Evolutionary conservation across 257 asterid species (phyloP), one percentile per base, ranked within the genome.

Genomic region (Eucommia ulmoides): DNA sequence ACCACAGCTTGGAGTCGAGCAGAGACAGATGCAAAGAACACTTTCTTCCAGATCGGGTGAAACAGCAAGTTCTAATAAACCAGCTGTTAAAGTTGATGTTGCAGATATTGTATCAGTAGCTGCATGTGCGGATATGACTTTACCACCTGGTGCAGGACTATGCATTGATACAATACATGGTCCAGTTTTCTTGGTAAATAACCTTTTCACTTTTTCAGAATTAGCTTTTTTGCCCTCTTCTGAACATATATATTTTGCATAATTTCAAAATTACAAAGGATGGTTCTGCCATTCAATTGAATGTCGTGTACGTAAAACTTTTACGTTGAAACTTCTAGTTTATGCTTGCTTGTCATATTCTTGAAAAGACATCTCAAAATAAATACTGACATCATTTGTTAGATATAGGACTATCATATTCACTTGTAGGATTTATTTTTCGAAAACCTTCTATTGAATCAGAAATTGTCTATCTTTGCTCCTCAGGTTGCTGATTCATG

Each of bases 91-190:
- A 72, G 71, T 91, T 19, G 75, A 73, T 10, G 79, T 86, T 63
- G 66, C 78, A 33, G 92, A 77, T 70, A 91, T 91, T 45, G 69
- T 80, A 52, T 81, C 89, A 8, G 80, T 78, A 15, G 77, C 94
- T 11, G 76, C 99, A 19, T 91, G 84, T 55, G 84, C 94, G 57
- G 99, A 91, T 79, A 92, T 91, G 35, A 91, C 96, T 3, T 76
- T 91, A 65, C 96, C 96, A 35, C 86, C 93, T 61, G 99, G 99
- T 48, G 94, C 99, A 22, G 95, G 96, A 67, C 84, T 91, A 47
- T 74, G 87, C 74, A 77, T 91, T 22, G 72, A 83, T 55, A 86
- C 96, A 15, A 59, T 77, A 61, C 72, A 58, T 6, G 99, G 96
- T 58, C 92, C 96, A 7, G 65, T 85, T 57, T 86, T 61, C 82